Base-by-base conservation (phyloP, 495 filamentous ascomycete species). In the Elaphomyces granulatus region DNA sequence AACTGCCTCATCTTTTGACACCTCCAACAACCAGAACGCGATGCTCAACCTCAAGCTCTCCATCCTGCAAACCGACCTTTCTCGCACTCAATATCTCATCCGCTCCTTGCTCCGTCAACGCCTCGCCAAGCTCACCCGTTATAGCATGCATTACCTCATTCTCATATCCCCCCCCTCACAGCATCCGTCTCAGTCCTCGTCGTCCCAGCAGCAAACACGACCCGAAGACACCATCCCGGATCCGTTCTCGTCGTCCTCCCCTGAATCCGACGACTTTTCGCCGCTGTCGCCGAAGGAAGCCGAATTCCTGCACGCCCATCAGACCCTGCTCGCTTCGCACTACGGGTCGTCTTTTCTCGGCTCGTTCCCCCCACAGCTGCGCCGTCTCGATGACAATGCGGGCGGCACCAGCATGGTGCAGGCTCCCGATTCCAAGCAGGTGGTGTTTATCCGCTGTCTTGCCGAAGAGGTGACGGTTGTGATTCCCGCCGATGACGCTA, bases 31-130 rank as follows among this genome's bases (percentile, higher is more conserved):
- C 48, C 71, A 86, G 68, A 85, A 90, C 50, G 79, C 86, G 8
- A 87, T 78, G 50, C 76, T 83, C 41, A 94, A 92, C 58, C 92
- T 98, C 55, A 74, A 71, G 45, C 79, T 96, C 47, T 92, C 95
- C 34, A 80, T 98, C 45, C 77, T 95, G 41, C 90, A 98, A 66
- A 96, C 92, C 18, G 90, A 98, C 66, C 76, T 96, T 36, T 83
- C 94, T 57, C 68, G 90, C 30, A 88, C 80, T 58, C 93, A 93
- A 65, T 96, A 81, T 53, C 67, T 96, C 26, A 68, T 95, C 26
- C 76, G 90, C 42, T 80, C 77, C n/a, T 79, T 84, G 44, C 67
- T 96, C 32, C 72, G 90, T 35, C 74, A 80, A n/a, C 69, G 90
- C 20, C 77, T 98, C 31, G 71, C 84, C 15, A 98, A 98, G 55